Conservation (phyloP, 2,329 filamentous ascomycete species). For the Raffaelea albimanens region DNA sequence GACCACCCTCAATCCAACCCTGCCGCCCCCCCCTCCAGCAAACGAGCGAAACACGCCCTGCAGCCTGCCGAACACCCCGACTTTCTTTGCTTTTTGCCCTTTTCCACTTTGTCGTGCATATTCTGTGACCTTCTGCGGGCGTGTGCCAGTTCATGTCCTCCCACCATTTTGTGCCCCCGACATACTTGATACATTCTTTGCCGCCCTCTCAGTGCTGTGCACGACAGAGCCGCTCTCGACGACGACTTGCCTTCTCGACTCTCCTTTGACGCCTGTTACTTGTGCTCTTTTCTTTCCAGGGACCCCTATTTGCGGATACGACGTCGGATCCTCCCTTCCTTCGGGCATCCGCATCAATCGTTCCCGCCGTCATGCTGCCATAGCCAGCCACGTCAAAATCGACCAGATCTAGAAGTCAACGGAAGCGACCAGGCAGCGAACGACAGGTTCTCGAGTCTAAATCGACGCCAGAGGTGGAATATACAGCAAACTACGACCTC, state of each 20-base stretch:
- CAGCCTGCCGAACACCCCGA: too few relatives aligned
- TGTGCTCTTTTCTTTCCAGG: too few relatives aligned
- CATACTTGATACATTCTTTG: neutral
- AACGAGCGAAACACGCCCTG: too few relatives aligned
- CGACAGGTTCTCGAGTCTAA: too few relatives aligned
- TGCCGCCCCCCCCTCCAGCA: neutral
- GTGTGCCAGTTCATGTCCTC: neutral
- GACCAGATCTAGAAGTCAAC: neutral
- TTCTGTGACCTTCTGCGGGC: neutral
- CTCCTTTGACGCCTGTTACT: neutral
- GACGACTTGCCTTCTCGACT: neutral
- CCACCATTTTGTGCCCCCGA: neutral
- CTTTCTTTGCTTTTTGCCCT: neutral
- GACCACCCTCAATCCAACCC: neutral
- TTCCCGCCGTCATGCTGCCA: too few relatives aligned
- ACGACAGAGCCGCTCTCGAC: neutral
- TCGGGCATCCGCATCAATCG: too few relatives aligned
- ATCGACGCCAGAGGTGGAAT: too few relatives aligned
- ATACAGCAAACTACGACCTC: neutral
- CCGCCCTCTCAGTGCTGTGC: neutral
- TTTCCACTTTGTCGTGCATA: neutral
- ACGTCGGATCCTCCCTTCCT: too few relatives aligned
- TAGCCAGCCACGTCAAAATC: too few relatives aligned
- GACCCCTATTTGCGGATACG: too few relatives aligned
- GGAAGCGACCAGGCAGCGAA: too few relatives aligned